Evolutionary conservation across 352 stramenopile species (phyloP).

Genomic region (Aphanomyces stellatus): DNA sequence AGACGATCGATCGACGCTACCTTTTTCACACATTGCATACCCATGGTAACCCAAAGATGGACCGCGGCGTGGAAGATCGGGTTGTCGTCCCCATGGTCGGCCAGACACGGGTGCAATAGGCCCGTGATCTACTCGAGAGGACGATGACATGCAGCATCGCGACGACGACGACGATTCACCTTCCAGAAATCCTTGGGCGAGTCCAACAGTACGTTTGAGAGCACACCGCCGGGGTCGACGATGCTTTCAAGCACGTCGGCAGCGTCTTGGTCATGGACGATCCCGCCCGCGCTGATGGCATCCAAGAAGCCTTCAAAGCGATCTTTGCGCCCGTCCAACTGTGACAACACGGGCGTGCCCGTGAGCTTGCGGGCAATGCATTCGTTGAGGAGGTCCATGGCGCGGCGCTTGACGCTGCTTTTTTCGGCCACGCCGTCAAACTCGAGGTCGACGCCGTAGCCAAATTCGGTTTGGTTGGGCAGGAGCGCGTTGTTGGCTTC

Average conservation of each 20-base stretch:
- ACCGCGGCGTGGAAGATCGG: conserved; percentile 31
- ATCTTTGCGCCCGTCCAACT: conserved; percentile 29
- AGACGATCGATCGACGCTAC: background rate
- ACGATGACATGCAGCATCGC: background rate
- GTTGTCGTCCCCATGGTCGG: conserved; percentile 39
- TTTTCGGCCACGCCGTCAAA: conserved; percentile 20
- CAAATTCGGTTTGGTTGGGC: conserved; percentile 5
- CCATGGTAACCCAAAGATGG: conserved; percentile 33
- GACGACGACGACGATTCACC: background rate
- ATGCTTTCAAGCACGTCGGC: conserved; percentile 33
- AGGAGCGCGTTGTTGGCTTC: conserved; percentile 47
- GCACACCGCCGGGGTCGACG: conserved; percentile 39
- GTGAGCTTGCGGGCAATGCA: conserved; percentile 31
- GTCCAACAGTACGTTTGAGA: conserved; percentile 55
- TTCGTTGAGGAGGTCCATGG: conserved; percentile 60
- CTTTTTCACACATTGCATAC: conserved; percentile 35
- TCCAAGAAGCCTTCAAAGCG: conserved; percentile 68
- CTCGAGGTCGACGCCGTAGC: conserved; percentile 5
- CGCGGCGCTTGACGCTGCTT: conserved; percentile 33
- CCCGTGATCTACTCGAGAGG: conserved; percentile 31
- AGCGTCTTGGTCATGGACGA: conserved; percentile 32
- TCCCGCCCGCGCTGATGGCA: conserved; percentile 31
- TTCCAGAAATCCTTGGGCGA: conserved; percentile 80
- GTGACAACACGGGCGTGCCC: conserved; percentile 18
- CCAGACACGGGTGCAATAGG: conserved; percentile 40